Conservation (phyloP, 495 filamentous ascomycete genomes). For the Aspergillus ellipticus region DNA sequence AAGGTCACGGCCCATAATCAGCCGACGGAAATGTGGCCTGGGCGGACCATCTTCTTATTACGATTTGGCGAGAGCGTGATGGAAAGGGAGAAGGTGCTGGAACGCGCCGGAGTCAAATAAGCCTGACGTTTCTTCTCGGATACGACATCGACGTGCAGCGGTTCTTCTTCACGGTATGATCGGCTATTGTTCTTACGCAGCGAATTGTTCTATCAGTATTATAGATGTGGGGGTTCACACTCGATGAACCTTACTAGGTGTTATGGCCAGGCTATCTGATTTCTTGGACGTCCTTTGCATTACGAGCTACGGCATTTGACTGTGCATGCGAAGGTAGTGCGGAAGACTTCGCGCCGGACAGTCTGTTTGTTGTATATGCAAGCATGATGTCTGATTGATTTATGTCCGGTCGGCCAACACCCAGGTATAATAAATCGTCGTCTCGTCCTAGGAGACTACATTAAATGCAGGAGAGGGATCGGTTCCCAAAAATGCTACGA, state of each 20-base stretch:
- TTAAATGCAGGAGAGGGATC: constrained; percentile 6
- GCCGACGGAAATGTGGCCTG: constrained; percentile 82
- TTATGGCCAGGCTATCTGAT: neutral
- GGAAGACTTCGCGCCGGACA: neutral
- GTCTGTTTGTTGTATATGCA: neutral
- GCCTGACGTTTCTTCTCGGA: neutral
- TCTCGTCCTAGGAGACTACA: neutral
- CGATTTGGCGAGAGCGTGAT: constrained; percentile 84
- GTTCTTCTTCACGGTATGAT: neutral
- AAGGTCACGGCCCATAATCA: constrained; percentile 91
- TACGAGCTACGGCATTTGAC: neutral
- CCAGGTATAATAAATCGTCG: constrained; percentile 7
- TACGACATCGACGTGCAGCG: neutral
- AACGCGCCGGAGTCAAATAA: constrained; percentile 46
- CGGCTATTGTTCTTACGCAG: neutral
- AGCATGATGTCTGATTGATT: neutral
- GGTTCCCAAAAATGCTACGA: neutral
- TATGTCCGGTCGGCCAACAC: neutral
- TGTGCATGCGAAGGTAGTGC: neutral
- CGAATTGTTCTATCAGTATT: neutral
- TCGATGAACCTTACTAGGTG: neutral
- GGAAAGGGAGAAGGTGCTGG: constrained; percentile 78
- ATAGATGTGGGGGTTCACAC: neutral
- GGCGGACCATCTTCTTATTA: constrained; percentile 91
- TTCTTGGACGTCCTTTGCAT: neutral